Percentiles rank a stretch among this genome's conserved stretches.
These are phyloP conservation scores for Malbranchea cinnamomea DNA, from an alignment of 2,329 filamentous ascomycete species.

Conservation along the genomic window DNA sequence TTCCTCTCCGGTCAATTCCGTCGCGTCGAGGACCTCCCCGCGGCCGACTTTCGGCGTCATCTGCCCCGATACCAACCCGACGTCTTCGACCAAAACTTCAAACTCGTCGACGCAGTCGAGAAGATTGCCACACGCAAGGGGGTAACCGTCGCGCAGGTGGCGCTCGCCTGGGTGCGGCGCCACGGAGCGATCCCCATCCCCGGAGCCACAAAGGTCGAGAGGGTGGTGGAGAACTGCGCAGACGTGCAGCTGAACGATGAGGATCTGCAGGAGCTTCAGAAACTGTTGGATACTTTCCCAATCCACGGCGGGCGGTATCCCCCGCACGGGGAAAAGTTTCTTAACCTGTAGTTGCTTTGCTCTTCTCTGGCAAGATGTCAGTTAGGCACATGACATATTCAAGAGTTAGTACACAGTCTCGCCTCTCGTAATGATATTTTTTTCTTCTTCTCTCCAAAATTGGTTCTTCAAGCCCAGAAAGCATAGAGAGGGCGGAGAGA, in stretches of 20 bases:
- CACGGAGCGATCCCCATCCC: constrained; percentile 18
- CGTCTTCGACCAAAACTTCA: constrained; percentile 34
- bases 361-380: too few relatives aligned
- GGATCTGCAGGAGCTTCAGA: constrained; percentile 3
- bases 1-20: constrained; percentile 38
- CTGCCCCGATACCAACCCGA: constrained; percentile 37
- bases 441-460: too few relatives aligned
- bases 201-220: constrained; percentile 13
- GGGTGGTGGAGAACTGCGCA: constrained; percentile 3
- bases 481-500: too few relatives aligned
- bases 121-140: constrained; percentile 31
- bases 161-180: constrained; percentile 33
- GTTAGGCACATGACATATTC: too few relatives aligned
- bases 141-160: constrained; percentile 32
- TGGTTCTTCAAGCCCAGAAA: too few relatives aligned
- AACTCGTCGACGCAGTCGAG: constrained; percentile 32
- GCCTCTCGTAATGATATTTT: too few relatives aligned
- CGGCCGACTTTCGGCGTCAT: constrained; percentile 29
- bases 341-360: too few relatives aligned
- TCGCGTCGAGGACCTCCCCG: constrained; percentile 31
- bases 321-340: too few relatives aligned
- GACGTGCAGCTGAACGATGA: constrained; percentile 1
- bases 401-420: too few relatives aligned
- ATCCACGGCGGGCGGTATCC: constrained; percentile 3
- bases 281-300: background rate